phyloP scores from a whole-genome alignment of 768 basidiomycete species.

The Tylopilus balloui region DNA sequence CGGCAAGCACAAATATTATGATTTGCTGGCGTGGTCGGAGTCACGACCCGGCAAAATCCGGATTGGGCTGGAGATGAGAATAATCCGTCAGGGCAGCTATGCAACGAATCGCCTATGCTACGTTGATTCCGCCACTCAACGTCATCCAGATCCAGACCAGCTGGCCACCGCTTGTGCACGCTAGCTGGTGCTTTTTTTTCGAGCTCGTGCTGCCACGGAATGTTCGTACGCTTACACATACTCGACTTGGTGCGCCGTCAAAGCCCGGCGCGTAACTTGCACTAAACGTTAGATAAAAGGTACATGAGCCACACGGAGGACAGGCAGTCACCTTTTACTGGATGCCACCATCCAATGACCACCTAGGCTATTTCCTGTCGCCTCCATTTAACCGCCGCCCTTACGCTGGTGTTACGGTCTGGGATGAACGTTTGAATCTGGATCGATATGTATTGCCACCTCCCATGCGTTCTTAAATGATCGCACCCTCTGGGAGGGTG shows the following conservation, averaged over 20 bases:
- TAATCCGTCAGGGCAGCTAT: too few relatives aligned
- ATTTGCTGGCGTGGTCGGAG: too few relatives aligned
- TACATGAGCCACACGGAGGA: neutral
- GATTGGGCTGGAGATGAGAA: too few relatives aligned
- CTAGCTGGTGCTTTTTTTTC: too few relatives aligned
- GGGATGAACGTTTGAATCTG: too few relatives aligned
- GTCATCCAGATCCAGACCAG: too few relatives aligned
- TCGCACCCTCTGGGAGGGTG: neutral
- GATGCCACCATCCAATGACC: neutral
- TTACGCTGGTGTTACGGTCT: neutral
- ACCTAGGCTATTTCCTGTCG: neutral
- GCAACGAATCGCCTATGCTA: too few relatives aligned
- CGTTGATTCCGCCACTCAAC: too few relatives aligned
- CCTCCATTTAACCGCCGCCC: neutral
- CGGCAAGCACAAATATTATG: too few relatives aligned
- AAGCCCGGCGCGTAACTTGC: neutral
- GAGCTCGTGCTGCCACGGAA: neutral
- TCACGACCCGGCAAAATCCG: too few relatives aligned
- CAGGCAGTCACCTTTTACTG: neutral
- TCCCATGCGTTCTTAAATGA: constrained; percentile 3
- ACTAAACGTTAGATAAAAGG: neutral
- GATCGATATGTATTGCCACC: constrained; percentile 2
- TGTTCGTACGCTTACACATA: neutral
- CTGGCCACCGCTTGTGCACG: too few relatives aligned
- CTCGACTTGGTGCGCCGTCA: neutral